Base-by-base conservation (phyloP, 2,329 filamentous ascomycete genomes). In the Talaromyces atroroseus region DNA sequence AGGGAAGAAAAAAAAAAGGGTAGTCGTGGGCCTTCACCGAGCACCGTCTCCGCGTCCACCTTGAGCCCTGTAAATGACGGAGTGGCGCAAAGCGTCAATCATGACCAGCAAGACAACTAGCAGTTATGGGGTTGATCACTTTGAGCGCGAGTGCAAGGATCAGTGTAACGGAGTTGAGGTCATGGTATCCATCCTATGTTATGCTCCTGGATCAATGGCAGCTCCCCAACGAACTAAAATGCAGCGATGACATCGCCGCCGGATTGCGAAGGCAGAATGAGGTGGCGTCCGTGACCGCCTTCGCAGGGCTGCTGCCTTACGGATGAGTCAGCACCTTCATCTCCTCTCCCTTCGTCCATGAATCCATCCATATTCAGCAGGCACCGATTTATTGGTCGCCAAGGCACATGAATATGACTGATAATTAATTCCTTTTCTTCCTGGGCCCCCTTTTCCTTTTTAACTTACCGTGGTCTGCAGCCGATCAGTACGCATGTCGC, bases 231-330 rank as follows among this genome's bases (percentile, higher is more conserved):
- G 26, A 29, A 29, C 4, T 29, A 29, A 29, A 8, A 29, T 29
- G 26, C 34, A 47, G n/a, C 42, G 5, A 53, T 49, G 52, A 54
- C 45, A 54, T 54, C 52, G 52, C 6, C 8, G 26, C 21, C 38
- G 34, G 18, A 29, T 26, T 34, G 44, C 34, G 18, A 48, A 5
- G 56, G 56, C 56, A 58, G 51, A 58, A 58, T 49, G 45, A 32
- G 47, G 51, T 54, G 51, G 50, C 56, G 50, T 23, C 45, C 24
- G 18, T 54, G 34, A 58, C 56, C 56, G 56, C 50, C 51, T 48
- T 29, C n/a, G 29, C 45, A 40, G 40, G 36, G 38, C 36, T 42
- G 50, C 50, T 45, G 56, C 51, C 56, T 58, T 42, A 44, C 3
- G 14, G 24, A 45, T 53, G 55, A 49, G 49, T 53, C 55, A 51